Evolutionary conservation across 805 yeast genomes (phyloP).

Genomic region (Candida ficus): DNA sequence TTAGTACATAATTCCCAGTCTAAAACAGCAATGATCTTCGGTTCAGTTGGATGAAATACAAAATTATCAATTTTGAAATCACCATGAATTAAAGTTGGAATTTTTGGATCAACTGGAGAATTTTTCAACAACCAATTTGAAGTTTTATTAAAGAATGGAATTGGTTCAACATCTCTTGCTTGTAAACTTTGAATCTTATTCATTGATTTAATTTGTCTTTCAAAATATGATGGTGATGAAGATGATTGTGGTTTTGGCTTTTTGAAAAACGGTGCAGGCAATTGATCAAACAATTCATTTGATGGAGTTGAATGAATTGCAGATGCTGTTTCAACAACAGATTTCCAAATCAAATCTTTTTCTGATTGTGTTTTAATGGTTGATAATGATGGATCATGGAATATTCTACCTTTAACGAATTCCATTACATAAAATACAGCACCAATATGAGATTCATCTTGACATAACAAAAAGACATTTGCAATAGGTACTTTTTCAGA

Average conservation of each 20-base stretch:
- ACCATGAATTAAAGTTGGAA: constrained; percentile 52
- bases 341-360: constrained; percentile 37
- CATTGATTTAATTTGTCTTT: constrained; percentile 48
- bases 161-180: constrained; percentile 35
- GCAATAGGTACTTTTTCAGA: constrained; percentile 47
- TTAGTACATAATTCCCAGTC: constrained; percentile 66
- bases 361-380: constrained; percentile 27
- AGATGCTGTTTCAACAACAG: constrained; percentile 42
- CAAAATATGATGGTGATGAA: constrained; percentile 37
- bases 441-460: constrained; percentile 50
- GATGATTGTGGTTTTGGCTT: constrained; percentile 17
- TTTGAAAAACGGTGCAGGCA: constrained; percentile 40
- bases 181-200: constrained; percentile 36
- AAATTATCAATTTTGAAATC: constrained; percentile 62
- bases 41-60: constrained; percentile 49
- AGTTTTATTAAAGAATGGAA: constrained; percentile 41
- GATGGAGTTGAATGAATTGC: constrained; percentile 48
- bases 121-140: constrained; percentile 36
- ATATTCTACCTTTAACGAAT: constrained; percentile 50
- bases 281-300: constrained; percentile 31
- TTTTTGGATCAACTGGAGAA: constrained; percentile 44
- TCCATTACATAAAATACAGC: constrained; percentile 58
- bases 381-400: constrained; percentile 45
- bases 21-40: constrained; percentile 46
- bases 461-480: constrained; percentile 44